Conservation (phyloP, 371 early-diverging fungal species). For the Mucor mucedo region DNA sequence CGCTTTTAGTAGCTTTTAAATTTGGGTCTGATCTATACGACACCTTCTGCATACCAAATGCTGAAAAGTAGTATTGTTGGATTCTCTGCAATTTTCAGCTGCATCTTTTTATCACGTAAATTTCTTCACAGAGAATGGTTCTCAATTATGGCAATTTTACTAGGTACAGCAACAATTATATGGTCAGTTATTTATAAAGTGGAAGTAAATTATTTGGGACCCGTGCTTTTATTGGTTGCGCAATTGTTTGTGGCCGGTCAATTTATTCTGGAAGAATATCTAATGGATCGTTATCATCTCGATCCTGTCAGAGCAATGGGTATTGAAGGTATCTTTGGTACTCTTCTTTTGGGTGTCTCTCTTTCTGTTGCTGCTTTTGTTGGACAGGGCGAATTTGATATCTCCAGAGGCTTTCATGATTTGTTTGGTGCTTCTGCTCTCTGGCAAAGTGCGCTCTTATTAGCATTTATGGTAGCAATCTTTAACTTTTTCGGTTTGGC, state of each 20-base stretch:
- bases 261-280: slow-evolving; percentile 50
- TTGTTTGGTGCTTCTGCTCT: slow-evolving; percentile 27
- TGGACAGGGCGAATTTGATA: slow-evolving; percentile 32
- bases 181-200: slow-evolving; percentile 18
- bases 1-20: slow-evolving; percentile 37
- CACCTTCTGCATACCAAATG: slow-evolving; percentile 54
- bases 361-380: slow-evolving; percentile 29
- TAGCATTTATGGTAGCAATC: slow-evolving; percentile 47
- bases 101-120: slow-evolving; percentile 46
- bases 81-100: slow-evolving; percentile 49
- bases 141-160: slow-evolving; percentile 36
- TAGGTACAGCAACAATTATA: slow-evolving; percentile 34
- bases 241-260: slow-evolving; percentile 52
- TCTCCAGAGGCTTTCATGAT: slow-evolving; percentile 33
- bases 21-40: slow-evolving; percentile 50
- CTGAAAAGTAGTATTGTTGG: slow-evolving; percentile 53
- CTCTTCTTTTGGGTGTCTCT: slow-evolving; percentile 27
- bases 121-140: slow-evolving; percentile 46
- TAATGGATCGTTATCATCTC: slow-evolving; percentile 50
- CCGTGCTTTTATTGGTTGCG: slow-evolving; percentile 37
- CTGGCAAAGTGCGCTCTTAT: slow-evolving; percentile 46
- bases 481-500: slow-evolving; percentile 55
- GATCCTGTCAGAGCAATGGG: slow-evolving; percentile 56
- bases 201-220: slow-evolving; percentile 32
- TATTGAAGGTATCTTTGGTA: slow-evolving; percentile 50